These are phyloP conservation scores for Ilex asprella DNA, from an alignment of 257 asterid species.

Conservation along the genomic window DNA sequence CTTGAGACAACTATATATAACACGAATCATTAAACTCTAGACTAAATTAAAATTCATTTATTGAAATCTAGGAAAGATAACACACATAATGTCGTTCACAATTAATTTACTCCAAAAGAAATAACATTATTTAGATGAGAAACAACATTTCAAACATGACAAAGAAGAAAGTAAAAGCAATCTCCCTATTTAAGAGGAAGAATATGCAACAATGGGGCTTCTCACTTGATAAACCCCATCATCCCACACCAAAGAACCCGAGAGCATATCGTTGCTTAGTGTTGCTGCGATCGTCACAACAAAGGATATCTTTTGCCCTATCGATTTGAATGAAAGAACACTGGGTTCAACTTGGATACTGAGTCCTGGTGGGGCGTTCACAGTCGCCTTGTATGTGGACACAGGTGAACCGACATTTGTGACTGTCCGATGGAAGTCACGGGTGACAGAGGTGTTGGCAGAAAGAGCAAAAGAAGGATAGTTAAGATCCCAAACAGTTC, in stretches of 20 bases:
- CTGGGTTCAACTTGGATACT: slow-evolving; percentile 32
- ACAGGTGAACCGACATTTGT: slow-evolving; percentile 55
- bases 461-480: slow-evolving; percentile 54
- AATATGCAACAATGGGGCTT: slow-evolving; percentile 34
- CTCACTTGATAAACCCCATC: slow-evolving; percentile 54
- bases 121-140: too few species aligned
- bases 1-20: too few species aligned
- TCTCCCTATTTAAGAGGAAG: too few species aligned
- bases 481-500: slow-evolving; percentile 52
- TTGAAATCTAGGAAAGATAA: too few species aligned
- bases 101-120: too few species aligned
- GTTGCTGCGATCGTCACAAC: slow-evolving; percentile 26
- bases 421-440: slow-evolving; percentile 36
- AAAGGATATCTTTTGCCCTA: slow-evolving; percentile 34
- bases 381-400: slow-evolving; percentile 37
- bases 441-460: slow-evolving; percentile 6
- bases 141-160: too few species aligned
- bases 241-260: slow-evolving; percentile 51
- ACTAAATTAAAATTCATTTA: too few species aligned
- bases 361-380: slow-evolving; percentile 18
- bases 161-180: too few species aligned
- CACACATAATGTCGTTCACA: too few species aligned
- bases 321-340: slow-evolving; percentile 28
- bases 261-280: slow-evolving; percentile 10
- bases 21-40: too few species aligned